Base-by-base conservation (phyloP, 352 stramenopile species). In the Phytophthora europaea region DNA sequence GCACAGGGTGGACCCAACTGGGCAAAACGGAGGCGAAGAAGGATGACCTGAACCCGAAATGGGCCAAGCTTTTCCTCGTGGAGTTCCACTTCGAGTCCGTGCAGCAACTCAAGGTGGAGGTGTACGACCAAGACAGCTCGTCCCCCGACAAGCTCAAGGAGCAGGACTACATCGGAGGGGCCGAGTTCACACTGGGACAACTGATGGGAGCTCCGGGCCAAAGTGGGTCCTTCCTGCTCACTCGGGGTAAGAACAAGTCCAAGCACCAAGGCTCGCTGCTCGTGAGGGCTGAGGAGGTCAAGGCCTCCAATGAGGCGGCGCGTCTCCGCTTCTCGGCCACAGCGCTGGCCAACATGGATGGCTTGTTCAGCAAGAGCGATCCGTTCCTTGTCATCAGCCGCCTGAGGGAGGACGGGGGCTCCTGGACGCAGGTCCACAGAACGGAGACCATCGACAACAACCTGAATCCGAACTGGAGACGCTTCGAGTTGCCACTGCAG, bases 31-130 rank as follows among this genome's bases (percentile, higher is more conserved):
- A 98, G 73, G 73, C 85, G 15, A 77, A 96, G 53, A 88, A 90
- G 54, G 83, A 96, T 60, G 79, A 88, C 54, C 59, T 90, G 45
- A 90, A 94, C 74, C 94, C 94, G 6, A 73, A 76, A 22, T 98
- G 94, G 81, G 79, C 81, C 51, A 92, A 87, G 55, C 80, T 85
- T 16, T 95, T 98, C 79, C 55, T 91, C 9, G 61, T 97, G 3
- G 88, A 95, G 53, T 98, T 88, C 72, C 81, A 82, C 65, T 98
- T 98, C 67, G 86, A 98, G 76, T 58, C 79, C n/a, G 73, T 94
- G 68, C 94, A 98, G 72, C 82, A 87, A 6, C 78, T 97, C 34
- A 85, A 92, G 53, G 84, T 98, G 61, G 86, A 94, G 38, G 82
- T 98, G 3, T 98, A 95, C 56, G 88, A 97, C 77, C 77, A 94